Evolutionary conservation across 2,329 filamentous ascomycete genomes (phyloP), one percentile per base, ranked within the genome.

Genomic region (Pestalotiopsis sp.): DNA sequence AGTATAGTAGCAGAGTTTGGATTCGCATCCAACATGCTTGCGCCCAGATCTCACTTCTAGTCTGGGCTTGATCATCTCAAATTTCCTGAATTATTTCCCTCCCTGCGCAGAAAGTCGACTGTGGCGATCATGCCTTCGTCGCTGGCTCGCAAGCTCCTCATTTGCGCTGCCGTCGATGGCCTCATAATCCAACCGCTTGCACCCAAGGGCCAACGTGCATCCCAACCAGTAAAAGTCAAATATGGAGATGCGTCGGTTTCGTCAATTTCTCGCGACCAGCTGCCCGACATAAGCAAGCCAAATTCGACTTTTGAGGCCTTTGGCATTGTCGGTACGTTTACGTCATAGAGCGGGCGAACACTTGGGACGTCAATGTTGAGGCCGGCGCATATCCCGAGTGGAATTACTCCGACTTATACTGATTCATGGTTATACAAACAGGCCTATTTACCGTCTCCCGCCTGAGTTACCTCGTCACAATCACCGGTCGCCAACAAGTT

Each of bases 401-500:
- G 25, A 27, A 6, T 14, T 7, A 27, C 17, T 14, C 13, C 6
- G 14, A 20, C 31, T 63, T n/a, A 63, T 20, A 31, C 73, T 63
- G 31, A 66, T 68, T 66, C 67, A 49, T 69, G 66, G 25, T 39
- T 61, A 31, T 39, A 12, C 64, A 98, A 20, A 12, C 63, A 98
- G 95, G 96, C 25, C 83, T 99, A 1, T 87, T 99, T 59, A 93
- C 91, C 45, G 88, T 98, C 69, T 93, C 94, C 25, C 92, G 90
- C 49, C 88, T 91, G 36, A 93, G 90, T 72, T 98, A 95, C 80
- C 87, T 99, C 6, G 88, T 99, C 68, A 92, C 93, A 12, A 97
- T 99, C 75, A 94, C 92, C 25, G 89, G 90, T 68, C 92, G 95
- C 61, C 89, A 97, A 75, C 93, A 97, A 79, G 94, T 98, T 64